phyloP scores from a whole-genome alignment of 2,329 filamentous ascomycete species.

The Sporothrix euskadiensis region DNA sequence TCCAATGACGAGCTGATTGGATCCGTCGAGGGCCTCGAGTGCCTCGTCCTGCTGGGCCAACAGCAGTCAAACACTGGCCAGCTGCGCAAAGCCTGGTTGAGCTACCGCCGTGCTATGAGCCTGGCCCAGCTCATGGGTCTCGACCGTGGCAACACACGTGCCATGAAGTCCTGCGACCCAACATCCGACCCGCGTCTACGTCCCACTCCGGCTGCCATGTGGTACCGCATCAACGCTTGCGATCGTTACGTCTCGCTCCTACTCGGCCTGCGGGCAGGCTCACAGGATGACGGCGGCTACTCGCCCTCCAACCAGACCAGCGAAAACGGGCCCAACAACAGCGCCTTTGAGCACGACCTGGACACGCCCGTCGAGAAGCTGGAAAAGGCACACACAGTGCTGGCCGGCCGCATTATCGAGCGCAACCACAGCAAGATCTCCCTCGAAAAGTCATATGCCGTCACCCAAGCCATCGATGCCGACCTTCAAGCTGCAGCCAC shows the following conservation, averaged over 20 bases:
- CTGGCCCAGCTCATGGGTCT: constrained; percentile 55
- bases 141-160: constrained; percentile 41
- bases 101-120: constrained; percentile 50
- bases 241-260: constrained; percentile 56
- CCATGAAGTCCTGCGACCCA: constrained; percentile 45
- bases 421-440: constrained; percentile 49
- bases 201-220: constrained; percentile 43
- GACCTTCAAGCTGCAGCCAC: constrained; percentile 48
- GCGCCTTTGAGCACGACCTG: constrained; percentile 24
- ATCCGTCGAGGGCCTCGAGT: constrained; percentile 55
- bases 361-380: constrained; percentile 47
- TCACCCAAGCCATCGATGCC: constrained; percentile 48
- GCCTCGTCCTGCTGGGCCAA: constrained; percentile 50
- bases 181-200: constrained; percentile 37
- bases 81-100: constrained; percentile 56
- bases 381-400: constrained; percentile 47
- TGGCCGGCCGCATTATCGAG: constrained; percentile 50
- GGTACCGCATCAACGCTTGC: constrained; percentile 51
- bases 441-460: constrained; percentile 42
- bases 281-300: constrained; percentile 39
- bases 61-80: constrained; percentile 57
- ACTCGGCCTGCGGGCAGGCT: constrained; percentile 51
- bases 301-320: neutral
- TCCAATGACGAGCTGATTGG: constrained; percentile 54
- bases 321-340: neutral